Conservation (phyloP, 768 basidiomycete genomes). For the Royoungia palumana region DNA sequence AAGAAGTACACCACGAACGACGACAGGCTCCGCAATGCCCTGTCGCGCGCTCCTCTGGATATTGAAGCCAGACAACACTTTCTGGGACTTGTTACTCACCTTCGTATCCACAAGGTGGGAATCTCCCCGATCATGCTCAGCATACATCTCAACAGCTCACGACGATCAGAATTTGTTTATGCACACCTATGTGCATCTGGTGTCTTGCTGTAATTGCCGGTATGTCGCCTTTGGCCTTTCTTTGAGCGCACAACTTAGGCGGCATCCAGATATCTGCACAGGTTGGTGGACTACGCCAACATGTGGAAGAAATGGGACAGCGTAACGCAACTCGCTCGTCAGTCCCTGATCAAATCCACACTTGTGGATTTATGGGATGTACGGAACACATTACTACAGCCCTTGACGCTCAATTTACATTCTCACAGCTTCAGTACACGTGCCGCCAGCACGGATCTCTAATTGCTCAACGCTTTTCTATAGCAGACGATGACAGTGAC, state of each 20-base stretch:
- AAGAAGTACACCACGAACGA: not conserved
- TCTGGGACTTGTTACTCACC: not conserved
- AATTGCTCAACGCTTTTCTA: not conserved
- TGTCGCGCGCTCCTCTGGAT: conserved; percentile 4
- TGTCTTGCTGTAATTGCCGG: conserved; percentile 14
- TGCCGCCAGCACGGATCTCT: conserved; percentile 14
- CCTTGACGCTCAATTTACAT: not conserved
- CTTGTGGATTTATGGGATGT: conserved; percentile 14
- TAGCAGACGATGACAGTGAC: conserved; percentile 13
- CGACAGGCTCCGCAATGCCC: not conserved
- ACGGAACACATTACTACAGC: not conserved
- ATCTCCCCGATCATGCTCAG: not conserved
- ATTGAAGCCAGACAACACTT: conserved; percentile 1
- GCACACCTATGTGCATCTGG: conserved; percentile 23
- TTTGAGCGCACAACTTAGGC: not conserved
- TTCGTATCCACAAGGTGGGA: conserved; percentile 23
- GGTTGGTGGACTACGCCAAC: conserved; percentile 4
- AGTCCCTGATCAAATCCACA: conserved; percentile 14
- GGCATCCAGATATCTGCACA: conserved; percentile 4
- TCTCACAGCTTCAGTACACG: conserved; percentile 11
- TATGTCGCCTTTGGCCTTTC: not conserved
- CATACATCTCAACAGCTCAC: conserved; percentile 5
- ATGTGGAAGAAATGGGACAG: conserved; percentile 15
- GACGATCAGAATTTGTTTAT: conserved; percentile 21
- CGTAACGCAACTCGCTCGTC: conserved; percentile 15